Percentiles rank a stretch among this genome's conserved stretches.
Evolutionary conservation across 371 early-diverging fungal species (phyloP).

Genomic region (Parasitella parasitica): DNA sequence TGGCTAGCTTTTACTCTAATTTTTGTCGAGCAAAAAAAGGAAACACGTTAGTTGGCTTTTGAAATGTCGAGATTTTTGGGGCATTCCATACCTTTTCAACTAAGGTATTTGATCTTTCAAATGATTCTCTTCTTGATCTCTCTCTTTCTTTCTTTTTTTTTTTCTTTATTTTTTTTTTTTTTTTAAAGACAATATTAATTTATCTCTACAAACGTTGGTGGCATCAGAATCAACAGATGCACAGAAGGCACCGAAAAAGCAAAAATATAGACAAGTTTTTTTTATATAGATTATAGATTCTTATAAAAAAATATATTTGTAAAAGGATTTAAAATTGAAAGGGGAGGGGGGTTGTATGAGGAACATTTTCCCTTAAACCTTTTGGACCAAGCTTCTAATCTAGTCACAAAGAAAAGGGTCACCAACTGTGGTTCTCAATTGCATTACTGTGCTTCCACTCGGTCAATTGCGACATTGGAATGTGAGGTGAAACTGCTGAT

Average conservation of each 20-base stretch:
- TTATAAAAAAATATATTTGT: neutral
- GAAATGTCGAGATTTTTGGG: neutral
- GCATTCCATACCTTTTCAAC: neutral
- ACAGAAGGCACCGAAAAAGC: too few relatives aligned
- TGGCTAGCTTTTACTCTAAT: neutral
- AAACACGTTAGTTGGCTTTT: slow-evolving; percentile 5
- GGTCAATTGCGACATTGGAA: too few relatives aligned
- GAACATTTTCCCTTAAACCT: neutral
- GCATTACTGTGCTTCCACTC: too few relatives aligned
- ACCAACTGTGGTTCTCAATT: too few relatives aligned
- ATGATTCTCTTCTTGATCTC: neutral
- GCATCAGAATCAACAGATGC: too few relatives aligned
- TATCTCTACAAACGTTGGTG: too few relatives aligned
- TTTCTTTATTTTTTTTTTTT: too few relatives aligned
- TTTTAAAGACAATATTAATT: too few relatives aligned
- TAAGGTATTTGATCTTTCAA: neutral
- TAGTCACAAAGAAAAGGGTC: too few relatives aligned
- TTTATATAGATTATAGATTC: neutral
- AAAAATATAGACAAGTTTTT: neutral
- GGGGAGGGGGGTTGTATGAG: neutral
- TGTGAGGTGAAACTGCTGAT: too few relatives aligned
- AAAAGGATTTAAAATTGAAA: neutral
- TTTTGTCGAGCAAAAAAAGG: neutral
- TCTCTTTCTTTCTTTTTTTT: neutral
- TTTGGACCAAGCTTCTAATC: too few relatives aligned